Evolutionary conservation across 2,329 filamentous ascomycete genomes (phyloP), one percentile per base, ranked within the genome.

Genomic region (Paraconiothyrium brasiliense): DNA sequence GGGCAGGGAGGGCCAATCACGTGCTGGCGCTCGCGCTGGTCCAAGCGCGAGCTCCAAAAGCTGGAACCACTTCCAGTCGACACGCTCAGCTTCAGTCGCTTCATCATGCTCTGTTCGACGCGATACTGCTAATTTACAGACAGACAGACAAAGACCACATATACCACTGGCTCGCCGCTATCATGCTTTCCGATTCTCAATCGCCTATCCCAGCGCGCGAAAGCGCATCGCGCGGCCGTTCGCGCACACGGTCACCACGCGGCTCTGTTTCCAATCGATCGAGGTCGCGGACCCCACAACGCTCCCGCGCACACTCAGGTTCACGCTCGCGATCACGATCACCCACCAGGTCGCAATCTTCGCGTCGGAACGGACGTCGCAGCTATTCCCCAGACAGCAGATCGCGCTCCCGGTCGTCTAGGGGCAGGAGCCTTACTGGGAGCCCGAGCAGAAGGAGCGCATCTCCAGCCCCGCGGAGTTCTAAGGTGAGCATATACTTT

Each of bases 151-250:
- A 35, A 35, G 16, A n/a, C 27, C 24, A 16, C 11, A 51, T 50
- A 14, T 14, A 34, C 27, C 14, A n/a, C 32, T 35, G 24, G 22
- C 30, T 54, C 30, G 24, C 39, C 9, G 11, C 13, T 11, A 27
- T 56, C 54, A 71, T 67, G 67, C 55, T 64, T n/a, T 54, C 60
- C 13, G 46, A 46, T 32, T 77, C 75, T 46, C 70, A 59, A 34
- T 74, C 71, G 13, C 67, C 65, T 14, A 70, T 71, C 27, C 63
- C 54, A 16, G 37, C 57, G 51, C 70, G 60, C 70, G 66, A 39
- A 62, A 81, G 78, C 70, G 66, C 63, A 39, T 80, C 79, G 41
- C 81, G 80, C 64, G 76, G 80, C 59, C 80, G 79, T 60, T 81
- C 80, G 47, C 76, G 61, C 56, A 74, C 77, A 41, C 67, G 58